Percentiles rank a stretch among this genome's conserved stretches.
These are phyloP conservation scores for Hanseniaspora hatyaiensis DNA, from an alignment of 805 yeast species.

Conservation along the genomic window DNA sequence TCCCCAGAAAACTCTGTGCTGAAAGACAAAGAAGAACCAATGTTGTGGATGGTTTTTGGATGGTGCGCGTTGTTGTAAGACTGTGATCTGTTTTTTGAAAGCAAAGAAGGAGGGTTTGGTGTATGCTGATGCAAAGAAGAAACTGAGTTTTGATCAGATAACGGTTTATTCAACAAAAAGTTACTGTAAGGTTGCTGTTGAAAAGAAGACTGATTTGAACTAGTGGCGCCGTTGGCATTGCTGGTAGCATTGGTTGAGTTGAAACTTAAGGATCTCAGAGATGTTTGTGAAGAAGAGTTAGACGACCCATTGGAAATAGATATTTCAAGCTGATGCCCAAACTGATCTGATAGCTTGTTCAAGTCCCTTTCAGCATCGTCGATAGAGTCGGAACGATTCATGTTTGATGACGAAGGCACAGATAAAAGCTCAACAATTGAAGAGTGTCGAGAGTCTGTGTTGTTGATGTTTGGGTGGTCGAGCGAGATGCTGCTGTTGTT, in stretches of 20 bases:
- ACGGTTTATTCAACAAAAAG: background rate
- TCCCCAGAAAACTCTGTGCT: background rate
- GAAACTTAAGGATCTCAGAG: constrained; percentile 5
- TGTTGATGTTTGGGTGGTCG: constrained; percentile 1
- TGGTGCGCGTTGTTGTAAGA: background rate
- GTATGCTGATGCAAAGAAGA: background rate
- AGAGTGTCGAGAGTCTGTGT: constrained; percentile 14
- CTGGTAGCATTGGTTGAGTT: background rate
- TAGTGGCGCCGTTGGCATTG: background rate
- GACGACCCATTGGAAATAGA: constrained; percentile 4
- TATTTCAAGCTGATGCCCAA: constrained; percentile 2
- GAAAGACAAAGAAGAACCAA: background rate
- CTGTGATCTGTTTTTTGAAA: constrained; percentile 11
- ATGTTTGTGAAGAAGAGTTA: constrained; percentile 6
- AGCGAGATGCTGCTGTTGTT: background rate
- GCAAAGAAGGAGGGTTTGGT: constrained; percentile 13
- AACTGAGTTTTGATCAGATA: background rate
- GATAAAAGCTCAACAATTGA: constrained; percentile 14
- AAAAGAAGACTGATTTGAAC: too few species aligned
- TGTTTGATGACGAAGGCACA: constrained; percentile 10
- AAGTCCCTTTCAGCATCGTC: background rate
- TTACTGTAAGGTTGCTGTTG: background rate
- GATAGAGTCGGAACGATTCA: background rate
- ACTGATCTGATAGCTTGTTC: background rate
- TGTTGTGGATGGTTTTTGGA: background rate